A percentile compares a stretch with the other conserved stretches of the same genome.
phyloP scores from a whole-genome alignment of 2,329 filamentous ascomycete genomes.

The Colletotrichum zoysiae region DNA sequence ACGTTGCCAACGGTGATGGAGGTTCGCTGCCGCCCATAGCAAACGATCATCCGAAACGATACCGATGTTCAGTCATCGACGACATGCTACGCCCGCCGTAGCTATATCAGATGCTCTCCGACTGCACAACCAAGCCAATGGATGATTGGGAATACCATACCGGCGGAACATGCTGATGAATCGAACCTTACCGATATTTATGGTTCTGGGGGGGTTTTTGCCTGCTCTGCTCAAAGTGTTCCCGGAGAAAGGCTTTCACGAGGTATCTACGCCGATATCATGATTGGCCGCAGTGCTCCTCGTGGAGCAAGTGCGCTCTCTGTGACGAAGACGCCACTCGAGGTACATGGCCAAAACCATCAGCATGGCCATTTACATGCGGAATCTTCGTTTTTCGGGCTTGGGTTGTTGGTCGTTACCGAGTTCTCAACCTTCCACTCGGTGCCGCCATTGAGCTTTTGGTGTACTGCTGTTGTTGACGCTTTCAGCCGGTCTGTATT shows the following conservation, averaged over 20 bases:
- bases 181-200: not conserved
- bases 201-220: not conserved
- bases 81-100: not conserved
- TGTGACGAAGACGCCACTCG: constrained; percentile 9
- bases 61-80: constrained; percentile 13
- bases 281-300: not conserved
- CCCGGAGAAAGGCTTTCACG: not conserved
- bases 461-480: constrained; percentile 2
- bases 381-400: not conserved
- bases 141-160: not conserved
- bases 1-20: constrained; percentile 15
- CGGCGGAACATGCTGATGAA: constrained; percentile 3
- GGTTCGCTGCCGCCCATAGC: not conserved
- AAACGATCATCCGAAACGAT: constrained; percentile 16
- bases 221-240: not conserved
- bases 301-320: not conserved
- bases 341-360: not conserved
- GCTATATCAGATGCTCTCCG: not conserved
- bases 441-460: not conserved
- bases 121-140: not conserved
- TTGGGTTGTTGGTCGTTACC: not conserved
- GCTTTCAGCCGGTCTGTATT: not conserved
- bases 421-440: not conserved
- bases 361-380: not conserved
- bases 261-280: not conserved